phyloP scores from a whole-genome alignment of 805 yeast species.

The Nakazawaea anatomiae region DNA sequence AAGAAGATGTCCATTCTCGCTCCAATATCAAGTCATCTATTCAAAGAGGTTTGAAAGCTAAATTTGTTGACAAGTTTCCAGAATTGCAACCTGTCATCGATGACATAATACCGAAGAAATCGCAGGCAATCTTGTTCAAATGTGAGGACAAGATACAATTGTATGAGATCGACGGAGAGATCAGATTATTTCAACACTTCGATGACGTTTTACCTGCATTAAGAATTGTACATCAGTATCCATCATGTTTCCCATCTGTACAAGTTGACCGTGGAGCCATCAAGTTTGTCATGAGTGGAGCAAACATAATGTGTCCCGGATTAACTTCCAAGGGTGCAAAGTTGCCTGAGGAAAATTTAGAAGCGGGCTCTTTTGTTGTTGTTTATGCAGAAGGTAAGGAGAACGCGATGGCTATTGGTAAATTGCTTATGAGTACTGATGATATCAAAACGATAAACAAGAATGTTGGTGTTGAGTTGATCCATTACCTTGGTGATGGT shows the following conservation, averaged over 20 bases:
- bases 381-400: slow-evolving; percentile 93
- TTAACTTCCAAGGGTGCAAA: slow-evolving; percentile 80
- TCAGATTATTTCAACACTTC: slow-evolving; percentile 75
- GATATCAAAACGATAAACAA: slow-evolving; percentile 80
- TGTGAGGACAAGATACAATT: slow-evolving; percentile 87
- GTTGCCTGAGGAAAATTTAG: slow-evolving; percentile 68
- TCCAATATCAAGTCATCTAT: slow-evolving; percentile 91
- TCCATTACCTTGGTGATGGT: slow-evolving; percentile 86
- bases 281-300: slow-evolving; percentile 91
- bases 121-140: slow-evolving; percentile 72
- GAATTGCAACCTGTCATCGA: slow-evolving; percentile 73
- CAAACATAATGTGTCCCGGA: slow-evolving; percentile 96
- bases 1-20: slow-evolving; percentile 84
- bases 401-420: slow-evolving; percentile 86
- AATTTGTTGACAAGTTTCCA: slow-evolving; percentile 69
- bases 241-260: slow-evolving; percentile 76
- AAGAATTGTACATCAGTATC: slow-evolving; percentile 73
- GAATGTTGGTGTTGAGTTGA: slow-evolving; percentile 83
- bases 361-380: slow-evolving; percentile 66
- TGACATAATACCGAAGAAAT: slow-evolving; percentile 80
- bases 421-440: slow-evolving; percentile 78
- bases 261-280: slow-evolving; percentile 96
- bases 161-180: slow-evolving; percentile 66
- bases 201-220: slow-evolving; percentile 75
- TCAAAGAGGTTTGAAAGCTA: slow-evolving; percentile 81